A percentile compares a stretch with the other conserved stretches of the same genome.
Conservation (phyloP, 2,329 filamentous ascomycete genomes). For the Ascosphaera aggregata region DNA sequence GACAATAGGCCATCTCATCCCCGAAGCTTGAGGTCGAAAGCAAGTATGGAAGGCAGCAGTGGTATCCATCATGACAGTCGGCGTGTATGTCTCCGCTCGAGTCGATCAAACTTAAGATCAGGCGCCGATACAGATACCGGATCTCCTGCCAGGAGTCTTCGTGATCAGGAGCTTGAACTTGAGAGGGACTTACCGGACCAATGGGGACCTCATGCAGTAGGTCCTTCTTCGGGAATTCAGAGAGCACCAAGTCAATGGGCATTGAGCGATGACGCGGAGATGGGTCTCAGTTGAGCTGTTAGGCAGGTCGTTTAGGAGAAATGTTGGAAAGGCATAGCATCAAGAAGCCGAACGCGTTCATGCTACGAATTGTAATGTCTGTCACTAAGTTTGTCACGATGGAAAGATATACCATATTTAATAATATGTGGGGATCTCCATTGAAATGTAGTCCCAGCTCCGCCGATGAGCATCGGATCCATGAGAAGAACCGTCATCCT, state of each 20-base stretch:
- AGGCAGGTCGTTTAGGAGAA: no score
- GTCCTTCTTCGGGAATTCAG: slow-evolving; percentile 28
- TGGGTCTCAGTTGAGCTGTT: slow-evolving; percentile 45
- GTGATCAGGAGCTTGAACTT: slow-evolving; percentile 16
- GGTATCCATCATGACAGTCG: slow-evolving; percentile 1
- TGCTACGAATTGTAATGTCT: no score
- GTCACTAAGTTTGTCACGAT: no score
- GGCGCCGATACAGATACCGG: not conserved
- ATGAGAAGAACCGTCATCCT: no score
- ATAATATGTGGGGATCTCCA: no score
- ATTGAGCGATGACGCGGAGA: slow-evolving; percentile 60
- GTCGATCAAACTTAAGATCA: not conserved
- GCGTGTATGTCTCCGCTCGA: slow-evolving; percentile 1
- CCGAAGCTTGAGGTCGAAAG: not conserved
- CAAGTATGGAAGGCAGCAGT: slow-evolving; percentile 1
- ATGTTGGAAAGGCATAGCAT: no score
- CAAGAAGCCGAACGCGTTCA: no score
- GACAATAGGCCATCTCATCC: not conserved
- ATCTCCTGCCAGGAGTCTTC: slow-evolving; percentile 9
- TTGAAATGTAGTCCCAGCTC: no score
- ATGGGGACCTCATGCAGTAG: slow-evolving; percentile 23
- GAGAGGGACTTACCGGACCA: slow-evolving; percentile 26
- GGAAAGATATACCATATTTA: no score
- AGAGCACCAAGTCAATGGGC: slow-evolving; percentile 39
- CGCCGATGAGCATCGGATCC: no score